phyloP scores from a whole-genome alignment of 306 rosid genomes.

The Spatholobus suberectus region DNA sequence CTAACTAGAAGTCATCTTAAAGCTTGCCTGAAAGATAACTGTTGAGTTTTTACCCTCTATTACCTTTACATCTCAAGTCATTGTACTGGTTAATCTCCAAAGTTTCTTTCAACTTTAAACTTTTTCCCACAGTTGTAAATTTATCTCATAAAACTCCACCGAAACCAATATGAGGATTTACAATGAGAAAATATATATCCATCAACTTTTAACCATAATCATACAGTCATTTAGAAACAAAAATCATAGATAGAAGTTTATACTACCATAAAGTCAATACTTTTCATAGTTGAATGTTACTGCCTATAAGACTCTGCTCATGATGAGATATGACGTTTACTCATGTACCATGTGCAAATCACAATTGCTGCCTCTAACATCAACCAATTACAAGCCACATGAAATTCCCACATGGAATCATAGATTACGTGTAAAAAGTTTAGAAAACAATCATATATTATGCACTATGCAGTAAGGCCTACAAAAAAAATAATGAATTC shows the following conservation, averaged over 20 bases:
- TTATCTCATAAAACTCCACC: conserved; percentile 13
- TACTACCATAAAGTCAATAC: not conserved
- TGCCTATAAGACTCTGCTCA: not conserved
- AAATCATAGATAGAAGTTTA: not conserved
- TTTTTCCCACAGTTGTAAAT: not conserved
- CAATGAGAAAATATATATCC: not conserved
- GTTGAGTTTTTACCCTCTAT: not conserved
- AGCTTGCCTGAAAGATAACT: not conserved
- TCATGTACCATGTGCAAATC: conserved; percentile 25
- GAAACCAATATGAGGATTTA: not conserved
- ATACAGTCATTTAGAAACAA: not conserved
- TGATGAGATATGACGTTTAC: not conserved
- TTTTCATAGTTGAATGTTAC: not conserved
- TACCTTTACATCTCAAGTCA: not conserved
- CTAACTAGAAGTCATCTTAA: not conserved
- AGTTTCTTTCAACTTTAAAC: not conserved
- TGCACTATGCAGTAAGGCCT: conserved; percentile 11
- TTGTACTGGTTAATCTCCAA: not conserved
- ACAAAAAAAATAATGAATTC: not conserved
- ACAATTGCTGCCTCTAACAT: not conserved
- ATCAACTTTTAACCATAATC: not conserved
- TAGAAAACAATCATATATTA: not conserved
- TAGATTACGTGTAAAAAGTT: conserved; percentile 3
- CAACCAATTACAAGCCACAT: not conserved
- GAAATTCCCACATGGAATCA: not conserved